Evolutionary conservation across 805 yeast species (phyloP).

Genomic region (Candida saitoana): DNA sequence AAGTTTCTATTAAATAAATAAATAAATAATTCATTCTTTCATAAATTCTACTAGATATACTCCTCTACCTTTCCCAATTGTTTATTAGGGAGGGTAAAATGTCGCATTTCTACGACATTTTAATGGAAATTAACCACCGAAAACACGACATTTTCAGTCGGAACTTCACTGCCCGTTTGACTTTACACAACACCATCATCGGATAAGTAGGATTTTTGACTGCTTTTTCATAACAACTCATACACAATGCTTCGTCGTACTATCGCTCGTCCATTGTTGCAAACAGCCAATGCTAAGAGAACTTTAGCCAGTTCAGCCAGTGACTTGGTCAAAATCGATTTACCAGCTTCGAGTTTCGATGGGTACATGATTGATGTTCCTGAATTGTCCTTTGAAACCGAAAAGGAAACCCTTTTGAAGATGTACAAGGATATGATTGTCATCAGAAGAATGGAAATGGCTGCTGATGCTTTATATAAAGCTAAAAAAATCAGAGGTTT

Average conservation of each 20-base stretch:
- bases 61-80: no score
- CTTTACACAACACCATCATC: neutral
- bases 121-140: slow-evolving; percentile 1
- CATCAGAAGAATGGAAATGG: slow-evolving; percentile 98
- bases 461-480: slow-evolving; percentile 95
- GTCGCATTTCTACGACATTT: neutral
- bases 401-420: slow-evolving; percentile 73
- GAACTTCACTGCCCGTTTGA: slow-evolving; percentile 3
- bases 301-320: slow-evolving; percentile 31
- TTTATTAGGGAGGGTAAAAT: no score
- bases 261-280: slow-evolving; percentile 10
- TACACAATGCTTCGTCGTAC: slow-evolving; percentile 1
- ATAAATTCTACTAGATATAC: no score
- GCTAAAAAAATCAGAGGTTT: slow-evolving; percentile 98
- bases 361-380: slow-evolving; percentile 76
- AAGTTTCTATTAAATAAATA: no score
- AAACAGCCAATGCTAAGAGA: slow-evolving; percentile 22
- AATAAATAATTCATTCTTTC: no score
- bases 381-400: slow-evolving; percentile 66
- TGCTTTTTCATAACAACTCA: neutral
- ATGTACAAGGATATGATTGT: slow-evolving; percentile 96
- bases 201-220: neutral
- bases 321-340: slow-evolving; percentile 47
- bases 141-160: slow-evolving; percentile 3
- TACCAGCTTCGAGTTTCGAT: slow-evolving; percentile 81